Conservation (phyloP, 2,329 filamentous ascomycete genomes). For the Pestalotiopsis sp. region DNA sequence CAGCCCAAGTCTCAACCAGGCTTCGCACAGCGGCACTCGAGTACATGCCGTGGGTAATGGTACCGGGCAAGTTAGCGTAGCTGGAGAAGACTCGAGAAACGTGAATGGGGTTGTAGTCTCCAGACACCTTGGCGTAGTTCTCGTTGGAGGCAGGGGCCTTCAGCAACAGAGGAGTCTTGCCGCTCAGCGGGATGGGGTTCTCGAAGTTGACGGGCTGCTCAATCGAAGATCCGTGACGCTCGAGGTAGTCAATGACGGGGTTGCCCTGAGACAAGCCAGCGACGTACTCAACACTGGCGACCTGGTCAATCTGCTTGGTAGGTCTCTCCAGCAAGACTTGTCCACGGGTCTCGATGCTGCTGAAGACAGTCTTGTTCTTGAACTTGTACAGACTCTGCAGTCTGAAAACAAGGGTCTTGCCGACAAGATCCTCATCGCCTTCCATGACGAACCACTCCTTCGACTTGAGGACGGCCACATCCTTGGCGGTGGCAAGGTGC, state of each 20-base stretch:
- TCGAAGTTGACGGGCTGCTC: constrained; percentile 98
- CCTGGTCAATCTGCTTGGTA: constrained; percentile 95
- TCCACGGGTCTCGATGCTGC: constrained; percentile 86
- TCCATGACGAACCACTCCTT: constrained; percentile 98
- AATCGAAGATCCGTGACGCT: constrained; percentile 87
- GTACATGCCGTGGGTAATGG: constrained; percentile 99
- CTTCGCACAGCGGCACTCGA: constrained; percentile 95
- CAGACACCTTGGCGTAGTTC: constrained; percentile 95
- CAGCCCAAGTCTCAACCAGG: constrained; percentile 97
- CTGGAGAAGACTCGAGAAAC: constrained; percentile 95
- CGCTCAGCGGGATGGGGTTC: constrained; percentile 93
- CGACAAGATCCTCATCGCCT: constrained; percentile 77
- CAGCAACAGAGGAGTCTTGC: constrained; percentile 84
- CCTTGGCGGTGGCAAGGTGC: constrained; percentile 83
- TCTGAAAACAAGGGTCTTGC: constrained; percentile 94
- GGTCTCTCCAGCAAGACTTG: constrained; percentile 93
- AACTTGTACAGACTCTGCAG: constrained; percentile 88
- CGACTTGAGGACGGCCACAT: constrained; percentile 89
- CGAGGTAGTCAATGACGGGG: constrained; percentile 93
- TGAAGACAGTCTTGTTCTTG: constrained; percentile 94
- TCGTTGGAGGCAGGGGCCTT: constrained; percentile 96
- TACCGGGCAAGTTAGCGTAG: constrained; percentile 94
- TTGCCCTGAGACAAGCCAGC: constrained; percentile 91
- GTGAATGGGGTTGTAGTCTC: constrained; percentile 98
- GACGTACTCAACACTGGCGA: constrained; percentile 96